Evolutionary conservation across 2,329 filamentous ascomycete genomes (phyloP), one percentile per base, ranked within the genome.

Genomic region (Aspergillus niger): DNA sequence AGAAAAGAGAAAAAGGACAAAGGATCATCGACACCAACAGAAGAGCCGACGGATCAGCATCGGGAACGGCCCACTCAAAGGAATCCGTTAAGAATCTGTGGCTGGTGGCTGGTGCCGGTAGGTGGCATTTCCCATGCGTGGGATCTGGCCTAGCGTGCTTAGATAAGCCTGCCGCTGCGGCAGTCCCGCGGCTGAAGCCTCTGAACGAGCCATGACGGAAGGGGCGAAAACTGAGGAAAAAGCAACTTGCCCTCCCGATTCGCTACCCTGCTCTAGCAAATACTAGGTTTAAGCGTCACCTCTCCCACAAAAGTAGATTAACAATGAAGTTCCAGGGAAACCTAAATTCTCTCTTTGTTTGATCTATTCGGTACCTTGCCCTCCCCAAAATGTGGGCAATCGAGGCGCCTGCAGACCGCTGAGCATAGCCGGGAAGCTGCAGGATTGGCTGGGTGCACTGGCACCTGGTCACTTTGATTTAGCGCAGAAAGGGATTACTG

Each of bases 11-110:
- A 44, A 30, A 32, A 50, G 24, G 51, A 55, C 56, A 59, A 63
- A 60, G 58, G 65, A 65, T 69, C 64, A 65, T 62, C 63, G 55
- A 63, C 61, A 62, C 58, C 60, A 60, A 60, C 39, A 58, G 55
- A 64, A 67, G 60, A 68, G 59, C 63, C 65, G 64, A 66, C 60
- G 63, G 67, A 66, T 67, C 66, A 68, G 57, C 66, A 64, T 61
- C 66, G 64, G 66, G 63, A 59, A 61, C 59, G 67, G 58, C 58
- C 67, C 67, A 69, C 67, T 59, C 51, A 15, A 50, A 56, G 63
- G 65, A 66, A 64, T 65, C 63, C 62, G 63, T 67, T 64, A 63
- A 63, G 62, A 62, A 65, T 65, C 24, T 63, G 64, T 63, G 59
- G 63, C 60, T 59, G 58, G 59, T 63, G 59, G 64, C 62, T 22